Base-by-base conservation (phyloP, 805 yeast genomes). In the Ogataea paradorogensis region DNA sequence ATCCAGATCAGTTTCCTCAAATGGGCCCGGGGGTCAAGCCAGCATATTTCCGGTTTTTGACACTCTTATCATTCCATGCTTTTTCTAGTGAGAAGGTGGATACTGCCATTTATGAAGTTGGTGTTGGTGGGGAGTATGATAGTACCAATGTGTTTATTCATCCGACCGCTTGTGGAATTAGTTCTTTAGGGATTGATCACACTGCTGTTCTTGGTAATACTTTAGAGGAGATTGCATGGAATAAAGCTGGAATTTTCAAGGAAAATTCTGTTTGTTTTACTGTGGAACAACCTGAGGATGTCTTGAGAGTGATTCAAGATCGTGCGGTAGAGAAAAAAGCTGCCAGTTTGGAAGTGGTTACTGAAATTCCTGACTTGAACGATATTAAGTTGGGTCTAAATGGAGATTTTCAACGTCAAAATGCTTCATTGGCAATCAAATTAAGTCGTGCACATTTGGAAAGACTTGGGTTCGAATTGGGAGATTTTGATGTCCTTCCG, bases 81-180 rank as follows among this genome's bases (percentile, higher is more conserved):
- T 95, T 95, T 53, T 60, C 87, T 65, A 73, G 77, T 39, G 99
- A 93, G 63, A 84, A 85, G 2, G 90, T 93, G n/a, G 85, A 89
- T 56, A 77, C 96, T 25, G 97, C 98, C 9, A 82, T 93, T 27
- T 89, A 86, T 57, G 99, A 93, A 61, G 99, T 95, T 22, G 99
- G 99, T 15, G 95, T 93, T 33, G 99, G 99, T 21, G 99, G 99
- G 6, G 95, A 86, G 58, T 88, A 80, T 55, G 99, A 93, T 62
- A 87, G 96, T n/a, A 93, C 99, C 9, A 93, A 93, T 59, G 75
- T 93, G 2, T 76, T 93, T 34, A 78, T 72, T 30, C 66, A 70
- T 30, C 98, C 99, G 14, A 75, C 85, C 0, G 90, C 80, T 1
- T 82, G 95, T 33, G 99, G 95, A 27, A 82, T 93, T 13, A 68